Base-by-base conservation (phyloP, 2,329 filamentous ascomycete genomes). In the Podosphaera fusca region DNA sequence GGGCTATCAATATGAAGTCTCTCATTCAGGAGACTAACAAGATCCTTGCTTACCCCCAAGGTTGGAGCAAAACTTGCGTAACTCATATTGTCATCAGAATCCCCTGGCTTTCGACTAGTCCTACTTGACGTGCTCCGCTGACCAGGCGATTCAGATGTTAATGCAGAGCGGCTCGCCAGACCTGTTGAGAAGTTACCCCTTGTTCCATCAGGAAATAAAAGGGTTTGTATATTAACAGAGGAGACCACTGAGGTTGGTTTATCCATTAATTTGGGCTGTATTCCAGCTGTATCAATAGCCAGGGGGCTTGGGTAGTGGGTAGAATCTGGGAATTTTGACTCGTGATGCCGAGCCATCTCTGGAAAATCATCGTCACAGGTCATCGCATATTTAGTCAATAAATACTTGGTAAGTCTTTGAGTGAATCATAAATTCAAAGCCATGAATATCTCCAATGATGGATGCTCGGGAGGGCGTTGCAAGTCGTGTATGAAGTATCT, bases 241-340 rank as follows among this genome's bases (percentile, higher is more conserved):
- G 87, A 90, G 12, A 96, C 66, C 8, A 88, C 88, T 0, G 88
- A 95, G 2, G 89, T 95, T 53, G 90, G 80, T 59, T 80, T 81
- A 1, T 84, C 81, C 61, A 72, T 74, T 57, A 73, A 65, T 60
- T 69, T 55, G 35, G 63, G 61, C 14, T 58, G 58, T 12, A 61
- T 58, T 46, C 57, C 31, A 42, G 52, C 52, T 40, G 38, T 42
- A 12, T 12, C 38, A 14, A 42, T 14, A 42, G 38, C 5, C n/a
- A 42, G n/a, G 38, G 10, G 38, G 38, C 10, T 8, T 7, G 38
- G 10, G 38, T 2, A 14, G n/a, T 42, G 10, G 3, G 38, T 42
- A 4, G 38, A 42, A 6, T 42, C 38, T 42, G 38, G 6, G 35
- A 10, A 6, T 38, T 38, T 38, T 10, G 35, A 42, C 4, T 7